Evolutionary conservation across 1,139 yeast species (phyloP).

Genomic region (Pichia kudriavzevii): DNA sequence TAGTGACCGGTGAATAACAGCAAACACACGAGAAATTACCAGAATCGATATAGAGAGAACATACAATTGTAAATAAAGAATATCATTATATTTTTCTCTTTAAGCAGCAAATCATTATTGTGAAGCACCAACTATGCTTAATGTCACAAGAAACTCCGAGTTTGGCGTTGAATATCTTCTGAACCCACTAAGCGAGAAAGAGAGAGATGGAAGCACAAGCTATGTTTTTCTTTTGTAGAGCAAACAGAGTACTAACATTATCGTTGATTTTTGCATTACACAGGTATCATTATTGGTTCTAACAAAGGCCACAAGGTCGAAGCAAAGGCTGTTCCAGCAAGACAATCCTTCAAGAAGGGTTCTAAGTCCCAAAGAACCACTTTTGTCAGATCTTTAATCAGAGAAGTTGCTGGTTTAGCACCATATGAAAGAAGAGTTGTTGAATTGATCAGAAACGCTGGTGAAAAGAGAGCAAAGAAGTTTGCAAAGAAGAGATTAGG

Average conservation of each 20-base stretch:
- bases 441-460: constrained; percentile 99
- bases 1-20: too few species aligned
- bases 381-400: constrained; percentile 91
- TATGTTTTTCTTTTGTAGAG: too few species aligned
- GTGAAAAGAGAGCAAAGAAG: constrained; percentile 99
- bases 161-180: too few species aligned
- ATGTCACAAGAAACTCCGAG: too few species aligned
- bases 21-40: too few species aligned
- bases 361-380: constrained; percentile 91
- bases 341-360: constrained; percentile 96
- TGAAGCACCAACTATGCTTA: too few species aligned
- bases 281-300: constrained; percentile 97
- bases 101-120: too few species aligned
- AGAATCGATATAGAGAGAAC: too few species aligned
- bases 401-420: constrained; percentile 98
- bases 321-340: constrained; percentile 88
- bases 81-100: too few species aligned
- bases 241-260: constrained; percentile 4
- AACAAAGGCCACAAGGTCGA: constrained; percentile 99
- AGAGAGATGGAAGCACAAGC: too few species aligned
- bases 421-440: constrained; percentile 99
- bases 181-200: too few species aligned
- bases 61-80: too few species aligned
- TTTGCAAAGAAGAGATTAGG: constrained; percentile 99
- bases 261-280: constrained; percentile 2